A percentile compares a stretch with the other conserved stretches of the same genome.
Evolutionary conservation across 176 grass and related monocot genomes (phyloP).

Genomic region (Guadua angustifolia): DNA sequence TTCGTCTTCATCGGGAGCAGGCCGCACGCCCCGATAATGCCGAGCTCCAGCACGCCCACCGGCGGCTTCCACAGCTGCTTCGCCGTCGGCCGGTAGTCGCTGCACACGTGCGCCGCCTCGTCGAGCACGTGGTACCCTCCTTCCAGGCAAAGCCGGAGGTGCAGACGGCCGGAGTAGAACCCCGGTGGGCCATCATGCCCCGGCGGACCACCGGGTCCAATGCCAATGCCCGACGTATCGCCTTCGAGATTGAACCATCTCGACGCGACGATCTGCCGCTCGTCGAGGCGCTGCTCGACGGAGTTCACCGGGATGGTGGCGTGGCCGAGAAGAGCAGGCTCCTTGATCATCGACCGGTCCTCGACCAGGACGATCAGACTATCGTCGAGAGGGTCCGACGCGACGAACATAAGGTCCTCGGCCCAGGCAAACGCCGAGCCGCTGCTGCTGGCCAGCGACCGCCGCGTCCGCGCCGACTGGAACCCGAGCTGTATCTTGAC

Average conservation of each 20-base stretch:
- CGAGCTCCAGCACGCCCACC: slow-evolving; percentile 85
- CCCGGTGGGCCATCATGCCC: not conserved
- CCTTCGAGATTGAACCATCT: slow-evolving; percentile 77
- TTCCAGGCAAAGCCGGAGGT: slow-evolving; percentile 79
- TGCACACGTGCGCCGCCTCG: slow-evolving; percentile 96
- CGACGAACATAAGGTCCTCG: slow-evolving; percentile 94
- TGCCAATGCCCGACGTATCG: slow-evolving; percentile 16
- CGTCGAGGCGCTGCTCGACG: slow-evolving; percentile 81
- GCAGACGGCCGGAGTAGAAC: slow-evolving; percentile 78
- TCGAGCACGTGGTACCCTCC: slow-evolving; percentile 95
- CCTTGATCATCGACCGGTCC: slow-evolving; percentile 77
- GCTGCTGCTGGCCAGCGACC: slow-evolving; percentile 66
- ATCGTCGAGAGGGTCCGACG: slow-evolving; percentile 75
- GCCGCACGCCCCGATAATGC: slow-evolving; percentile 76
- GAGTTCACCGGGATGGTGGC: slow-evolving; percentile 60
- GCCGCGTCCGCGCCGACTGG: slow-evolving; percentile 77
- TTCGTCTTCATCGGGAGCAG: slow-evolving; percentile 92
- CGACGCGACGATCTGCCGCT: slow-evolving; percentile 69
- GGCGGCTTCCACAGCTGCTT: slow-evolving; percentile 94
- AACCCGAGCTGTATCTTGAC: slow-evolving; percentile 87
- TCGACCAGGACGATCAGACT: slow-evolving; percentile 69
- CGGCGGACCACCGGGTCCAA: not conserved
- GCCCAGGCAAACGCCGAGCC: slow-evolving; percentile 83
- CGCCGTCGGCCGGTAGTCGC: slow-evolving; percentile 94
- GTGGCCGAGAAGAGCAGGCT: slow-evolving; percentile 64